Evolutionary conservation across 768 basidiomycete species (phyloP).

Genomic region (Suillus americanus): DNA sequence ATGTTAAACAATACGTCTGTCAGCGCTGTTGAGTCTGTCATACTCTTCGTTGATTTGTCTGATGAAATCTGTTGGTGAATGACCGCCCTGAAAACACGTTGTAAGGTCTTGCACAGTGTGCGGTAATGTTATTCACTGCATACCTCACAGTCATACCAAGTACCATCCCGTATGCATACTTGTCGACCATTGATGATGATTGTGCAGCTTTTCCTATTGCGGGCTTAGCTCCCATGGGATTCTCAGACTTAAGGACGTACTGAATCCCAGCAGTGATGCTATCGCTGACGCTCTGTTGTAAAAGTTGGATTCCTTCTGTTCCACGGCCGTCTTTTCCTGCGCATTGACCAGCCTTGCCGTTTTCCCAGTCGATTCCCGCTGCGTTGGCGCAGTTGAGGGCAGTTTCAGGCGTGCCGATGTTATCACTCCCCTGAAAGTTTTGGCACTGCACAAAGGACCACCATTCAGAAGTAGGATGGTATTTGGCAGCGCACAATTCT

Average conservation of each 20-base stretch:
- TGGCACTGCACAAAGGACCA: slow-evolving; percentile 86
- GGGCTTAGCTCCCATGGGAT: slow-evolving; percentile 9
- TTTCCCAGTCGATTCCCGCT: slow-evolving; percentile 69
- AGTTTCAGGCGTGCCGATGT: slow-evolving; percentile 65
- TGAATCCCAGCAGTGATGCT: slow-evolving; percentile 50
- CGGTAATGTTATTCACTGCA: slow-evolving; percentile 18
- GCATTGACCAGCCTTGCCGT: slow-evolving; percentile 54
- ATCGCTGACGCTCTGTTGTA: slow-evolving; percentile 56
- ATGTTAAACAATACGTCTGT: slow-evolving; percentile 13
- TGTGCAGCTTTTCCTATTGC: slow-evolving; percentile 79
- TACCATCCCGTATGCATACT: slow-evolving; percentile 75
- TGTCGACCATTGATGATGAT: slow-evolving; percentile 68
- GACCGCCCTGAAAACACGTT: slow-evolving; percentile 57
- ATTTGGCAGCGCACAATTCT: slow-evolving; percentile 75
- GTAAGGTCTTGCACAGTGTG: background rate
- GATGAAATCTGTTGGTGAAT: slow-evolving; percentile 72
- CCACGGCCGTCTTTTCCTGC: slow-evolving; percentile 61
- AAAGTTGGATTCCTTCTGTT: slow-evolving; percentile 59
- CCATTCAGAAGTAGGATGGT: slow-evolving; percentile 58
- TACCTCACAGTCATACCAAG: slow-evolving; percentile 81
- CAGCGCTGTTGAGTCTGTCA: slow-evolving; percentile 51
- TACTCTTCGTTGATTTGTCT: slow-evolving; percentile 76
- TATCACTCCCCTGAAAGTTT: slow-evolving; percentile 59
- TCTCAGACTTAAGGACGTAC: slow-evolving; percentile 37
- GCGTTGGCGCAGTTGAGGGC: slow-evolving; percentile 65